Base-by-base conservation (phyloP, 1,284 basidiomycete genomes). In the Irpex rosettiformis region DNA sequence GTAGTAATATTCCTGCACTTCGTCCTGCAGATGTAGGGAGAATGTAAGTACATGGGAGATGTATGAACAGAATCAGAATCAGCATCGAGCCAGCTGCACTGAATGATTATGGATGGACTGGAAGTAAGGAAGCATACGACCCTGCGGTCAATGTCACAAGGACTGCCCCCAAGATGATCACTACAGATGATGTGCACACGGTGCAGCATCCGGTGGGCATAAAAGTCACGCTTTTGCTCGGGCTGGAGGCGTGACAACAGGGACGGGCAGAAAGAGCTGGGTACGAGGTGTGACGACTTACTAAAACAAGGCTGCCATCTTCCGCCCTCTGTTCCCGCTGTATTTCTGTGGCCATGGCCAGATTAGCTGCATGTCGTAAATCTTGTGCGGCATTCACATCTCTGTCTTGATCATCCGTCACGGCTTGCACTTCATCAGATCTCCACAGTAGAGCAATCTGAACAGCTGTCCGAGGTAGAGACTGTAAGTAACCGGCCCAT, bases 401-500 rank as follows among this genome's bases (percentile, higher is more conserved):
- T 40, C 52, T 52, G 63, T 69, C 74, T 33, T 60, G 60, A 54
- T 43, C 54, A 51, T 52, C 63, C 62, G 57, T 30, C 58, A 58
- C 25, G 18, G n/a, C n/a, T n/a, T n/a, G 62, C 57, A 25, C 61
- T 55, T 73, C 66, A 49, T 60, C 57, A 30, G 66, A 65, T 55
- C 71, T 73, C 90, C 90, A 92, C 63, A 91, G 82, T 25, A 86
- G 64, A 42, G 86, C 86, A 45, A 91, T 77, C 54, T 83, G 80
- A 21, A 86, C 79, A 3, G 70, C 67, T 43, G 72, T 69, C 8
- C 60, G 61, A 6, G 88, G 85, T 5, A 93, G 75, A 11, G 86
- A 85, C 64, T 85, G 80, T 11, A 93, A 65, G 71, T 92, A 93
- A 43, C 80, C 82, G 64, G 71, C 76, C 88, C 88, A 93, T 54